These are phyloP conservation scores for Lentinus polychrous DNA, from an alignment of 1,284 basidiomycete species.

Conservation along the genomic window DNA sequence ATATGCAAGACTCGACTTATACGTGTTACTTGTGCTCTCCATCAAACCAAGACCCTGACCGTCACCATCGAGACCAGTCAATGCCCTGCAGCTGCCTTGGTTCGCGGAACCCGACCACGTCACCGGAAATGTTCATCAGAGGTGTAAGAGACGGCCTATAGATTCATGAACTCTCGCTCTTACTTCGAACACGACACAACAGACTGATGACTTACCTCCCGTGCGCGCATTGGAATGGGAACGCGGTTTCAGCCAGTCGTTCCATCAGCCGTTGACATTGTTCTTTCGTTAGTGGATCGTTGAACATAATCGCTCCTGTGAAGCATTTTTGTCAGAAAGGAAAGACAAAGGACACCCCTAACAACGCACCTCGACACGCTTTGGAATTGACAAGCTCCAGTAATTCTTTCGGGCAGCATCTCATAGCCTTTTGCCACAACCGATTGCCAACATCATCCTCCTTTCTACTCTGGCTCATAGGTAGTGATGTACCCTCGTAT, in stretches of 20 bases:
- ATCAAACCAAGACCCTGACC: no score
- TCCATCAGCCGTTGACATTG: slow-evolving; percentile 70
- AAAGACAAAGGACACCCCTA: not conserved
- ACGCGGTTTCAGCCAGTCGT: slow-evolving; percentile 61
- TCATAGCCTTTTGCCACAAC: slow-evolving; percentile 64
- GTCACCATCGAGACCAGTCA: not conserved
- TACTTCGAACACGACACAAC: no score
- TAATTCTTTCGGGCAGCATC: slow-evolving; percentile 74
- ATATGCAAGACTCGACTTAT: no score
- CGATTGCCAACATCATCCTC: slow-evolving; percentile 1
- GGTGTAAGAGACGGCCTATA: slow-evolving; percentile 43
- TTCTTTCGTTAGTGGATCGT: slow-evolving; percentile 61
- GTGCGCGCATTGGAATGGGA: slow-evolving; percentile 94
- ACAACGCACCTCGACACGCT: slow-evolving; percentile 75
- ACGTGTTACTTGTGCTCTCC: no score
- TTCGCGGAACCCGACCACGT: not conserved
- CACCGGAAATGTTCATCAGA: slow-evolving; percentile 16
- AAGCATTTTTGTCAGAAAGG: not conserved
- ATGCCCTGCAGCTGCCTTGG: not conserved
- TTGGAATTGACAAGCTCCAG: slow-evolving; percentile 86
- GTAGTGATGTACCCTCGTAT: slow-evolving; percentile 5
- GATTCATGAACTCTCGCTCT: no score
- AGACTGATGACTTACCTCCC: slow-evolving; percentile 40
- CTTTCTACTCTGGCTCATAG: not conserved
- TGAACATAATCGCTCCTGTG: slow-evolving; percentile 94